A percentile compares a stretch with the other conserved stretches of the same genome.
These are phyloP conservation scores for Stephania cephalantha DNA, from an alignment of 164 flowering plant species.

Conservation along the genomic window DNA sequence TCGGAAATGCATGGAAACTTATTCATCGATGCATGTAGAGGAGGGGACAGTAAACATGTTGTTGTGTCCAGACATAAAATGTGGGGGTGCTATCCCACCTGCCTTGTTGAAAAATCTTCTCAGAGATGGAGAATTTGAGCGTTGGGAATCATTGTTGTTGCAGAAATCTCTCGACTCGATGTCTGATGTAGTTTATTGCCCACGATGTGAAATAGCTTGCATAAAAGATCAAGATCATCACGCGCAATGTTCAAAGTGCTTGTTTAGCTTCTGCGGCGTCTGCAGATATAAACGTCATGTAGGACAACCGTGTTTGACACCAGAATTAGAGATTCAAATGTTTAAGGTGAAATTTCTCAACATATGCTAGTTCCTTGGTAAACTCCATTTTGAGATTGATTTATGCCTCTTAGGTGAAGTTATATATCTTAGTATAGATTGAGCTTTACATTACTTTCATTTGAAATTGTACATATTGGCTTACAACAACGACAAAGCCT, in stretches of 20 bases:
- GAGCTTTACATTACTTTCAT: too few relatives aligned
- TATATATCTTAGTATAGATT: too few relatives aligned
- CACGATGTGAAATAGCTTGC: constrained; percentile 88
- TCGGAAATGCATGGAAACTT: constrained; percentile 76
- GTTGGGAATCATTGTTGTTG: constrained; percentile 77
- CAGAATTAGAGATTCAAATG: constrained; percentile 59
- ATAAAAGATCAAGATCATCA: constrained; percentile 80
- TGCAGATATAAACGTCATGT: constrained; percentile 82
- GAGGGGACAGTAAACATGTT: constrained; percentile 80
- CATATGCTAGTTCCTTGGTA: neutral
- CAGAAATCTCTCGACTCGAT: constrained; percentile 77
- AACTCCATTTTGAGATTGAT: neutral
- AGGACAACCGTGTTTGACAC: constrained; percentile 61
- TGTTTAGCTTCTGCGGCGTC: constrained; percentile 75
- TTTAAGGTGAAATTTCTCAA: constrained; percentile 49
- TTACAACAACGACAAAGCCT: too few relatives aligned
- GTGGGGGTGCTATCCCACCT: constrained; percentile 71
- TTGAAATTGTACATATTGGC: too few relatives aligned
- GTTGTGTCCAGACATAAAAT: constrained; percentile 66
- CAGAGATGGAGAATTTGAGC: constrained; percentile 67
- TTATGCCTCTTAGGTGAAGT: too few relatives aligned
- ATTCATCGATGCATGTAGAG: constrained; percentile 54
- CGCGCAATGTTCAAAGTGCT: constrained; percentile 87
- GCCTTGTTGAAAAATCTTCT: constrained; percentile 60
- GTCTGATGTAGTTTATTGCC: constrained; percentile 83